Evolutionary conservation across 345 rosid genomes (phyloP).

Genomic region (sweet orange (Citrus sinensis)): DVS_A1.0 CM039163.1:11309001-11309500

Average conservation of each 20-base stretch:
- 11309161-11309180: background rate
- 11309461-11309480: background rate
- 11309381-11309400: background rate
- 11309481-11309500: background rate
- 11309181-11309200: background rate
- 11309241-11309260: background rate
- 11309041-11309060: constrained; percentile 87
- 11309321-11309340: background rate
- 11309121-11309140: constrained; percentile 72
- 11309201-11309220: background rate
- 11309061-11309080: constrained; percentile 93
- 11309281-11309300: background rate
- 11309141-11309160: background rate
- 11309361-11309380: background rate
- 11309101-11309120: constrained; percentile 75
- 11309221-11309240: background rate
- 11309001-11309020: constrained; percentile 5
- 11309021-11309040: constrained; percentile 73
- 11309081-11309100: constrained; percentile 85
- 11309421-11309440: background rate
- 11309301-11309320: background rate
- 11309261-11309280: background rate
- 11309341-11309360: background rate
- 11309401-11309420: background rate
- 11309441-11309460: background rate